Percentiles rank a stretch among this genome's conserved stretches.
Evolutionary conservation across 345 rosid species (phyloP).

Genomic region (Syzygium oleosum): DNA sequence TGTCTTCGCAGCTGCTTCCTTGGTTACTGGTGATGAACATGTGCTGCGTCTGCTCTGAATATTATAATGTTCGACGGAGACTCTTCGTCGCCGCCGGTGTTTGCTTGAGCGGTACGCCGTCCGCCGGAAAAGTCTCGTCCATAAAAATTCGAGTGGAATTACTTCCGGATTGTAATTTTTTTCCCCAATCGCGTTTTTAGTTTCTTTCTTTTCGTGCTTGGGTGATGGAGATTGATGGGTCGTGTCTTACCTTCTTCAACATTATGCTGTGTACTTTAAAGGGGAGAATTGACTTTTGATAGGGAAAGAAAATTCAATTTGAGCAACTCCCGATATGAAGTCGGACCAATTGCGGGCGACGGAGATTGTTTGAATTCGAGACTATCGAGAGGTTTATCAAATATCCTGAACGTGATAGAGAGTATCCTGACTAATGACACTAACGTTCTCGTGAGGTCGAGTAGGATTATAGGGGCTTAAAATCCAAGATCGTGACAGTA

Average conservation of each 20-base stretch:
- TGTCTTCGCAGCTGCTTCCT: background rate
- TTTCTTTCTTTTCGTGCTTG: background rate
- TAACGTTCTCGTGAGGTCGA: background rate
- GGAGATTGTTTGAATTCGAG: background rate
- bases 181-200: background rate
- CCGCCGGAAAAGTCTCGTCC: background rate
- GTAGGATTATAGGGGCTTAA: background rate
- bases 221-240: background rate
- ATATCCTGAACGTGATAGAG: background rate
- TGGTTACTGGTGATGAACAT: background rate
- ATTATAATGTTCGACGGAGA: background rate
- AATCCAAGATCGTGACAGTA: accelerated
- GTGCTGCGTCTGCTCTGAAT: background rate
- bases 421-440: background rate
- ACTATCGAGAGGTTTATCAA: background rate
- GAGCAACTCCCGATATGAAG: background rate
- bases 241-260: background rate
- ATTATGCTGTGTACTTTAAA: background rate
- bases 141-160: background rate
- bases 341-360: background rate
- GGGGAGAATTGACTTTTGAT: background rate
- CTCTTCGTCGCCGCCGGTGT: background rate
- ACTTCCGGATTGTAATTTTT: background rate
- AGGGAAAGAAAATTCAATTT: background rate
- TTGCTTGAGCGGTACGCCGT: background rate